Percentiles rank a stretch among this genome's conserved stretches.
Evolutionary conservation across 2,329 filamentous ascomycete genomes (phyloP).

Genomic region (Diaporthe citri): DNA sequence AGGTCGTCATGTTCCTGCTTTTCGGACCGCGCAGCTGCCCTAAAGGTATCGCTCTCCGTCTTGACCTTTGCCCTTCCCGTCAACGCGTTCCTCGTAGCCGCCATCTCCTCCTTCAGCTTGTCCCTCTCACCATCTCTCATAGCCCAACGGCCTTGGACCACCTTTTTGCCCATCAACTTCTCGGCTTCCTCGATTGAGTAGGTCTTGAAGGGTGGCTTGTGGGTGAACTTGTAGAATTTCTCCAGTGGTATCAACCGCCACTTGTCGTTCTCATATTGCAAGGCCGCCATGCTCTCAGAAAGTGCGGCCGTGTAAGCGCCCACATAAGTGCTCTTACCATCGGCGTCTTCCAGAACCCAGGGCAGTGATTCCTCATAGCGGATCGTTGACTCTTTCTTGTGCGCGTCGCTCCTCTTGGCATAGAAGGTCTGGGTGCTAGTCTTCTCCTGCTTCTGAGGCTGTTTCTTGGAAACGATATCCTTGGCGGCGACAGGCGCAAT

Average conservation of each 20-base stretch:
- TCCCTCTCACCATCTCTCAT: constrained; percentile 75
- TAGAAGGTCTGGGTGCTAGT: constrained; percentile 86
- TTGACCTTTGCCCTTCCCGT: constrained; percentile 72
- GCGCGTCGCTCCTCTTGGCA: constrained; percentile 83
- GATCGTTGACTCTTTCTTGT: constrained; percentile 77
- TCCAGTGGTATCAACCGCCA: constrained; percentile 93
- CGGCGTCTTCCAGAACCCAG: constrained; percentile 97
- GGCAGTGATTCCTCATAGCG: constrained; percentile 96
- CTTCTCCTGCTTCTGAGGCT: constrained; percentile 75
- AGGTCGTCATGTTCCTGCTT: constrained; percentile 79
- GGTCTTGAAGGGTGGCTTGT: constrained; percentile 83
- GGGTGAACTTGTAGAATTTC: constrained; percentile 92
- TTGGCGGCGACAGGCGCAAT: constrained; percentile 84
- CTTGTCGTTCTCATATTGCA: constrained; percentile 76
- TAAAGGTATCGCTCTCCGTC: constrained; percentile 75
- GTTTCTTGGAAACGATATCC: constrained; percentile 61
- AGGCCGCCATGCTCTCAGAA: constrained; percentile 86
- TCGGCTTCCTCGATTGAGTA: constrained; percentile 89
- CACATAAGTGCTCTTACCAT: constrained; percentile 94
- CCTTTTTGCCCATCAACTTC: constrained; percentile 82
- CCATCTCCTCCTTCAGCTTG: constrained; percentile 70
- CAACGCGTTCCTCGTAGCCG: constrained; percentile 66
- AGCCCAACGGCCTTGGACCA: constrained; percentile 83
- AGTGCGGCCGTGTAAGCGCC: constrained; percentile 91
- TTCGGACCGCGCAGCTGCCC: constrained; percentile 71